Conservation (phyloP, 345 rosid genomes). For the Heritiera littoralis region DNA sequence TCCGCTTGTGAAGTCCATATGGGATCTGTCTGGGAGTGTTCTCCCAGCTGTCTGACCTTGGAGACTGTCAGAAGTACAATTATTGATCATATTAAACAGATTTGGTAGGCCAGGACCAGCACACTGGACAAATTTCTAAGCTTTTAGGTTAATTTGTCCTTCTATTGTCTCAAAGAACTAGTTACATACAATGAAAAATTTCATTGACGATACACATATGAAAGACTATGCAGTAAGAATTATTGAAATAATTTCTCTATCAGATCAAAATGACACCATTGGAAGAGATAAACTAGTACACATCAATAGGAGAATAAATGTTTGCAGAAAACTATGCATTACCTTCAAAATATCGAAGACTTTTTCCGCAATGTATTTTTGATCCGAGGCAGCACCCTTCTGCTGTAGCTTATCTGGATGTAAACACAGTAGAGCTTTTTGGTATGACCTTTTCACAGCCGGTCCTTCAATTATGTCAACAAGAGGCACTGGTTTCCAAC, state of each 20-base stretch:
- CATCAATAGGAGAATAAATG: not conserved
- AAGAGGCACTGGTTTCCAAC: conserved; percentile 89
- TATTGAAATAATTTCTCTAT: not conserved
- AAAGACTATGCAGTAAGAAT: not conserved
- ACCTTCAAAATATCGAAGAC: conserved; percentile 92
- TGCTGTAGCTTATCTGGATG: conserved; percentile 98
- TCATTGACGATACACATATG: not conserved
- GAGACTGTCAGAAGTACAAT: conserved; percentile 10
- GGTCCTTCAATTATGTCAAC: conserved; percentile 84
- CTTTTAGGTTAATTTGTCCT: not conserved
- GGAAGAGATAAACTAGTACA: not conserved
- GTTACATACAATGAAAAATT: not conserved
- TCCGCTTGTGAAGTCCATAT: conserved; percentile 5
- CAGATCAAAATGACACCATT: not conserved
- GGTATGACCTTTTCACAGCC: conserved; percentile 82
- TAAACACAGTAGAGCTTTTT: conserved; percentile 78
- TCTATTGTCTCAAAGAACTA: not conserved
- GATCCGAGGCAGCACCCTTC: conserved; percentile 68
- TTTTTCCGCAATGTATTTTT: conserved; percentile 71
- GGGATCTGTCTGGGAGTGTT: not conserved
- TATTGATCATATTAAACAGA: not conserved
- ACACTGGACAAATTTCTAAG: not conserved
- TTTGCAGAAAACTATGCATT: not conserved
- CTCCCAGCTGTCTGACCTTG: conserved; percentile 4
- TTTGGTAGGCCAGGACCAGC: not conserved